phyloP scores from a whole-genome alignment of 2,329 filamentous ascomycete species.

The Chaetothyriales sp. region DNA sequence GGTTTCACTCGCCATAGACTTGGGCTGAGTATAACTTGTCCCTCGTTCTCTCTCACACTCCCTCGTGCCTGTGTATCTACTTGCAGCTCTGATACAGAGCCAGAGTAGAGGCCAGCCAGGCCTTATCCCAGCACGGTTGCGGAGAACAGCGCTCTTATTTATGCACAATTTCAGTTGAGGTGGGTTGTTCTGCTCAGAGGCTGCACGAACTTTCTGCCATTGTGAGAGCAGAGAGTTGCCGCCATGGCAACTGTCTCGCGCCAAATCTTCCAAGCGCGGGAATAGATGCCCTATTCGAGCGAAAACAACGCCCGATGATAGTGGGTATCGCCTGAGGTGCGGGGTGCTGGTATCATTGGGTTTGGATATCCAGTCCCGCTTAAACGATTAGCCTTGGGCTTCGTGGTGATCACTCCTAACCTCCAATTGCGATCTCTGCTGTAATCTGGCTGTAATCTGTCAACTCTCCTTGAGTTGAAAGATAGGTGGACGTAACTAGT shows the following conservation, averaged over 20 bases:
- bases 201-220: not conserved
- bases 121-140: no score
- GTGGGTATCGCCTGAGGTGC: not conserved
- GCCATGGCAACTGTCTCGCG: no score
- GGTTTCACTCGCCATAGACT: not conserved
- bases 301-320: not conserved
- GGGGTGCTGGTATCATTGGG: not conserved
- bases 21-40: not conserved
- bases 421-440: not conserved
- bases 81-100: not conserved
- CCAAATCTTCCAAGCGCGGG: not conserved
- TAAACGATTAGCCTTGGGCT: not conserved
- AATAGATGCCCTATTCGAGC: not conserved
- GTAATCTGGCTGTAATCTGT: no score
- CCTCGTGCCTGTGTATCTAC: not conserved
- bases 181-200: not conserved
- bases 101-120: no score
- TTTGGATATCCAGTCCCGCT: not conserved
- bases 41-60: not conserved
- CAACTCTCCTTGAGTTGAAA: no score
- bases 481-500: no score
- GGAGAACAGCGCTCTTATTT: not conserved
- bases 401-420: not conserved
- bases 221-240: not conserved
- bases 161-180: no score